Evolutionary conservation across 2,329 filamentous ascomycete genomes (phyloP).

Genomic region (Magnaporthiopsis incrustans): DNA sequence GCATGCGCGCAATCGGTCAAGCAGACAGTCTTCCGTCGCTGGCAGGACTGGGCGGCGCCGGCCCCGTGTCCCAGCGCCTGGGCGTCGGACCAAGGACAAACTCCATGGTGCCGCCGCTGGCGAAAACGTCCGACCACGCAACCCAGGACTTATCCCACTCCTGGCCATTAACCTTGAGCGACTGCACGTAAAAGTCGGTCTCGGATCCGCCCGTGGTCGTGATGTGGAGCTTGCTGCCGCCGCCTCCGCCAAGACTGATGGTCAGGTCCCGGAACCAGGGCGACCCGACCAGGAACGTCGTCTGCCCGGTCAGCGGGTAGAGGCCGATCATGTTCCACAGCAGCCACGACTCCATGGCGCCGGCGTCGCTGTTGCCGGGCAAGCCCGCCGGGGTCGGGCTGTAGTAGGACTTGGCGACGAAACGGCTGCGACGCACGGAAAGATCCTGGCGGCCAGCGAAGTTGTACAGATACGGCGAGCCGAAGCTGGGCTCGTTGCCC

Average conservation of each 20-base stretch:
- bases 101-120: constrained; percentile 52
- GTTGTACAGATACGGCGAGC: constrained; percentile 61
- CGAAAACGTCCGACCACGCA: constrained; percentile 58
- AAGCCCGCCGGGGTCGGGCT: constrained; percentile 45
- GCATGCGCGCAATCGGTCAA: neutral
- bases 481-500: constrained; percentile 61
- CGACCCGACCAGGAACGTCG: constrained; percentile 57
- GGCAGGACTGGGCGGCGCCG: constrained; percentile 38
- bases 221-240: constrained; percentile 46
- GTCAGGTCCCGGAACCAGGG: constrained; percentile 55
- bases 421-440: constrained; percentile 49
- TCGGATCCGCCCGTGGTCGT: constrained; percentile 39
- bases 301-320: constrained; percentile 61
- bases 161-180: constrained; percentile 55
- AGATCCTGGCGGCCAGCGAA: constrained; percentile 56
- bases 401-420: constrained; percentile 53
- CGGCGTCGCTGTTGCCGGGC: constrained; percentile 64
- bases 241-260: constrained; percentile 48
- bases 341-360: constrained; percentile 65
- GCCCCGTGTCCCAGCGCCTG: constrained; percentile 50
- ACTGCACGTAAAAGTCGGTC: constrained; percentile 52
- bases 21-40: constrained; percentile 14
- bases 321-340: constrained; percentile 62
- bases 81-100: constrained; percentile 50
- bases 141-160: constrained; percentile 58